Percentiles rank a stretch among this genome's conserved stretches.
These are phyloP conservation scores for Sporothrix humicola DNA, from an alignment of 2,329 filamentous ascomycete genomes.

Conservation along the genomic window DNA sequence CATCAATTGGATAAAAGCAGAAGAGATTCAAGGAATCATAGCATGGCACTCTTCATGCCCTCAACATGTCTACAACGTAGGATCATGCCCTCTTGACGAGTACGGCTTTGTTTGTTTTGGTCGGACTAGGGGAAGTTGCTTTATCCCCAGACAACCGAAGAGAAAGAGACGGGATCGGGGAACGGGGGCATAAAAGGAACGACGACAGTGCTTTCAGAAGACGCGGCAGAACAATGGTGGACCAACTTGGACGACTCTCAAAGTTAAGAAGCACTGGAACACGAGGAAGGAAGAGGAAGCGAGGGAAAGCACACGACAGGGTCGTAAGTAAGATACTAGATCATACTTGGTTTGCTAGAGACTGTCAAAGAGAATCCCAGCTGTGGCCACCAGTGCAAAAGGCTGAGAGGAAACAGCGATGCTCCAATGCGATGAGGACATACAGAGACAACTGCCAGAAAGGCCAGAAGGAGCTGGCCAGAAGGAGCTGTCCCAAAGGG, in stretches of 20 bases:
- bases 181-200: constrained; percentile 5
- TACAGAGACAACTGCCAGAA: neutral
- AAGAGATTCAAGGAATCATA: neutral
- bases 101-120: neutral
- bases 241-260: neutral
- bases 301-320: neutral
- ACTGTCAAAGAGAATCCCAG: neutral
- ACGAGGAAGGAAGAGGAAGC: neutral
- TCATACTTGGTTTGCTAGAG: no score
- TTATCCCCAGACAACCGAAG: constrained; percentile 18
- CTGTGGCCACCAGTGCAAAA: neutral
- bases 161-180: neutral
- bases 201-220: constrained; percentile 11
- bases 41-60: constrained; percentile 2
- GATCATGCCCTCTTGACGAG: neutral
- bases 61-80: constrained; percentile 2
- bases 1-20: neutral
- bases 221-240: neutral
- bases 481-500: neutral
- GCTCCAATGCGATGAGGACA: neutral
- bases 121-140: constrained; percentile 1
- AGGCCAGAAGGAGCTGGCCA: neutral
- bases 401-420: neutral
- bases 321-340: neutral
- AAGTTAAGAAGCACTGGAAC: neutral